Base-by-base conservation (phyloP, 768 basidiomycete genomes). In the Hygrocybe coccinea region DNA sequence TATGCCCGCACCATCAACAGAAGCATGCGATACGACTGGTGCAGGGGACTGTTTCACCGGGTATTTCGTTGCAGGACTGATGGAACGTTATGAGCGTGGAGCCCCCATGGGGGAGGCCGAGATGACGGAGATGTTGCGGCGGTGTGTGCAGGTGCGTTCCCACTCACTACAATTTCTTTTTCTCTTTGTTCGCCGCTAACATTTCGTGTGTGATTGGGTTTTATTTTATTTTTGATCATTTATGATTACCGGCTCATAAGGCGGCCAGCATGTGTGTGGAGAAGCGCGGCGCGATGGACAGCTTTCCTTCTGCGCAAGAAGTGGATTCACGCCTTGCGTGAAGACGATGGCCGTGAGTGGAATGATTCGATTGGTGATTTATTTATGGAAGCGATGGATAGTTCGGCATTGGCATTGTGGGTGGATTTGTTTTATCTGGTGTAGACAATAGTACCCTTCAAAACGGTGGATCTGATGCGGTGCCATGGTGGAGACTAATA, bases 31-130 rank as follows among this genome's bases (percentile, higher is more conserved):
- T 61, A 84, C 82, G 2, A 85, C 84, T 0, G 84, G 84, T 9
- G 84, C 84, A 1, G 84, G 84, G 0, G 84, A 85, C 59, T 83
- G 82, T 56, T 84, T 84, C 62, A 76, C 82, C 0, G 84, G 84
- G 11, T 85, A 82, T 60, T 74, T 84, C 59, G 78, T 83, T 12
- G 70, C 74, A 11, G 80, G 79, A 0, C 67, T 85, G 38, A 83
- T 84, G 83, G 65, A 71, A 36, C 38, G 65, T 1, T 62, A 69
- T 49, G 71, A 65, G 0, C 54, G 66, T 17, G 64, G 66, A 9
- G 59, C 59, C 17, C 69, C 67, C 15, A 67, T 74, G 35, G 55
- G 50, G 14, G 68, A 68, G 45, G 52, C 63, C 12, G 75, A 76
- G 37, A 57, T 77, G 5, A 62, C 57, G 15, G 52, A 53, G 38